Evolutionary conservation across 495 filamentous ascomycete species (phyloP).

Genomic region (Neurospora hispaniola): DNA sequence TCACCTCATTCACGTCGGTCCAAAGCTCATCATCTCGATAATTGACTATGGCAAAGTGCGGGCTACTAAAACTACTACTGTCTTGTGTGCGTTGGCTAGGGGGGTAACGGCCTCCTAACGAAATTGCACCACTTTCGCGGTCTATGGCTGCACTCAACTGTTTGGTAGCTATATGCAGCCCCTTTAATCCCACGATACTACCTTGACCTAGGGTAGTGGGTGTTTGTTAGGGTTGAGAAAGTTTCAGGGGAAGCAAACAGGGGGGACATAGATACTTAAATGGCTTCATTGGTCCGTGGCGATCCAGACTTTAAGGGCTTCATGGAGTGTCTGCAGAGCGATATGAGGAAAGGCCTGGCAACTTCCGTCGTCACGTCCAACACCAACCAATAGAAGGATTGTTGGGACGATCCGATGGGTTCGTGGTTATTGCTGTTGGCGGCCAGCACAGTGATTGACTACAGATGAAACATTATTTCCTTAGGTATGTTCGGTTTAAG

Average conservation of each 20-base stretch:
- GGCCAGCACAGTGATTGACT: background rate
- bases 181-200: background rate
- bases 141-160: background rate
- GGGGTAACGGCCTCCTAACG: background rate
- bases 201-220: background rate
- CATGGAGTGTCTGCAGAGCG: background rate
- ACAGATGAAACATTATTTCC: background rate
- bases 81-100: background rate
- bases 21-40: background rate
- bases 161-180: background rate
- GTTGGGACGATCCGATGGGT: background rate
- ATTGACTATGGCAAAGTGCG: background rate
- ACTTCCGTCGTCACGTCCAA: background rate
- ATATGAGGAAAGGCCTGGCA: background rate
- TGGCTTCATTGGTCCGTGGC: background rate
- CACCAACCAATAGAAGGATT: background rate
- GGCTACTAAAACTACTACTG: background rate
- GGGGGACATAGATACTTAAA: background rate
- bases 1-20: too few relatives aligned
- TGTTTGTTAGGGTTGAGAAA: background rate
- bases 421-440: background rate
- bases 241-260: background rate
- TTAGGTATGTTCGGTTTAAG: background rate
- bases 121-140: background rate
- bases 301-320: background rate